Conservation (phyloP, 73 alveolate genomes). For the Uronychia setigera region DNA sequence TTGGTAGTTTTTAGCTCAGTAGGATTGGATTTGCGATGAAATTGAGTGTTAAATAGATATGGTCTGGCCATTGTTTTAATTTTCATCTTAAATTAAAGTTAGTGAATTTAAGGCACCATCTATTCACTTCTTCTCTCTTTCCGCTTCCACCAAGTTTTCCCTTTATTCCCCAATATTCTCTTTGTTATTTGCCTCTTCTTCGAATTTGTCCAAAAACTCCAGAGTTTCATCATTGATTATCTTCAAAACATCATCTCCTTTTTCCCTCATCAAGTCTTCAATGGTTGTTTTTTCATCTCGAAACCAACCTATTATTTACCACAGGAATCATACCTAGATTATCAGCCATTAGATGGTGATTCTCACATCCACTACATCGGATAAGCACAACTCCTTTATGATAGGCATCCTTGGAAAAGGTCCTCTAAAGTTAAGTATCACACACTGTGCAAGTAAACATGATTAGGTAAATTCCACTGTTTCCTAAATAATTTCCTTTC, state of each 20-base stretch:
- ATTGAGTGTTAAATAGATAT: no score
- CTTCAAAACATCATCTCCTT: conserved; percentile 56
- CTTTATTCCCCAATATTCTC: no score
- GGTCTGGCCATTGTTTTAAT: no score
- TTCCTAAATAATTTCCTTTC: neutral
- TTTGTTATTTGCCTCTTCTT: no score
- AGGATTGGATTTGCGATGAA: no score
- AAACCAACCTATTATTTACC: conserved; percentile 50
- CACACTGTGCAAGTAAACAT: conserved; percentile 77
- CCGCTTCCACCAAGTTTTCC: no score
- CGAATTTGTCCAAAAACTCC: conserved; percentile 5
- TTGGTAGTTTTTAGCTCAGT: no score
- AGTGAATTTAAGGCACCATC: no score
- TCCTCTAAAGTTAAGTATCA: conserved; percentile 52
- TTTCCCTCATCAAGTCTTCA: conserved; percentile 71
- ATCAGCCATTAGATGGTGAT: conserved; percentile 90
- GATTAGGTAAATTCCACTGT: conserved; percentile 51
- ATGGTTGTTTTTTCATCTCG: conserved; percentile 72
- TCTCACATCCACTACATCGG: conserved; percentile 88
- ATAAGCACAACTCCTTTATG: conserved; percentile 88
- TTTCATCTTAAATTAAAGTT: no score
- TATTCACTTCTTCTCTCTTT: no score
- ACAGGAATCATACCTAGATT: conserved; percentile 72
- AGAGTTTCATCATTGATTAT: conserved; percentile 12
- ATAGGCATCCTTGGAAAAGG: conserved; percentile 79